Evolutionary conservation across 352 stramenopile genomes (phyloP), one percentile per base, ranked within the genome.

Genomic region (Globisporangium camurandrum): DNA sequence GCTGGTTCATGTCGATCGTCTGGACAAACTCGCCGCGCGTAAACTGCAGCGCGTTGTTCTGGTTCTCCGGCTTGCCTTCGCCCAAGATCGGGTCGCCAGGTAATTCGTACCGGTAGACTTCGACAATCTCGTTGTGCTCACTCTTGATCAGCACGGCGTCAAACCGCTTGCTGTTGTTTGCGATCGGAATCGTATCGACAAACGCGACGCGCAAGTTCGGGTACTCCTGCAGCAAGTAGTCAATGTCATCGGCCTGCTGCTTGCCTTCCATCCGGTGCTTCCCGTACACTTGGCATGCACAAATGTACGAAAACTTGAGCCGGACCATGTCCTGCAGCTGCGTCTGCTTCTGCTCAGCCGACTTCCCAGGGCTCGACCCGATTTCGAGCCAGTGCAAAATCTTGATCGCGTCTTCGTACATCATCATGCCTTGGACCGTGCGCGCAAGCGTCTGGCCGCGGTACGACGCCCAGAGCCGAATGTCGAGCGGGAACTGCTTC

Each of bases 1-100:
- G 67, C 64, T 93, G 82, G 62, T 93, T 93, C 82, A 90, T 90
- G 70, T 93, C 82, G 28, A 93, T 93, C n/a, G 79, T 89, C 67
- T 93, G 82, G 23, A 93, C 61, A 30, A 88, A 90, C 61, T 93
- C 82, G 38, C 82, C 82, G 38, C 79, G 79, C 8, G 82, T 90
- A 51, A 93, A 93, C 31, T 72, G 67, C 11, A 77, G 55, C 6
- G 77, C 82, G 40, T 91, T 88, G 64, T 93, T 93, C 59, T 93
- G 82, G 66, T 93, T 93, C 54, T 91, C 79, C 14, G 79, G 79
- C 53, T 93, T 93, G 33, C 79, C 82, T 57, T 93, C 79, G 12
- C 82, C 82, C 8, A 93, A 36, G 45, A 93, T 85, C 36, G 82
- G 82, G 46, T 93, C 77, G 19, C 82, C 82, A 19, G 82, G 82